Base-by-base conservation (phyloP, 2,329 filamentous ascomycete genomes). In the Aureobasidium subglaciale region DNA sequence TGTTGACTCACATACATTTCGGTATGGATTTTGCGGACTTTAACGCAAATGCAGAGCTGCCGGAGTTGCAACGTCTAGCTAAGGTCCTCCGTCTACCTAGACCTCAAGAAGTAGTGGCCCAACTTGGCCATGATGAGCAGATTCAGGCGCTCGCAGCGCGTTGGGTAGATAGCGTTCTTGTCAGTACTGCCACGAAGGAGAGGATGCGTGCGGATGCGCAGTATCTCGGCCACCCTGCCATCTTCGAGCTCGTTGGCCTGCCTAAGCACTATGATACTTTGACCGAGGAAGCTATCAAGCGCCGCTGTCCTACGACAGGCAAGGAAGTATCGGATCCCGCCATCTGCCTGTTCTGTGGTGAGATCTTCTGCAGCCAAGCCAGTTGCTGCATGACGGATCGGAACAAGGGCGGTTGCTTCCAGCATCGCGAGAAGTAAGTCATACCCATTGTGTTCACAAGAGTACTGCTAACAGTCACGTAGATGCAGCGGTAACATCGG, bases 341-440 rank as follows among this genome's bases (percentile, higher is more conserved):
- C 61, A 82, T 99, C 34, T 99, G 93, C 67, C 79, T 99, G 35
- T 90, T 96, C 73, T 99, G 93, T 67, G 92, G 93, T 30, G 90
- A 91, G n/a, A 89, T 99, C 37, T 92, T 96, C 71, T 99, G 93
- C 72, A 90, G 87, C 9, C 93, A 99, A 74, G 90, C 87, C 42
- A 86, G 91, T 43, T 99, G 93, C 73, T 99, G 93, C 69, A 83
- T 88, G 66, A 84, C 84, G 63, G 77, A 83, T 58, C 81, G 81
- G 56, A 72, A 61, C 69, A 52, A 75, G 68, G 91, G 91, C 42
- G 91, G 95, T 29, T 92, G 88, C 61, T 91, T 92, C 70, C 89
- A 95, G 73, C 93, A 99, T 73, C 84, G 96, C 76, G 75, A 80
- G 60, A 90, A 85, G 87, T 95, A 78, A 73, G 85, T 80, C 29